phyloP scores from a whole-genome alignment of 495 filamentous ascomycete species.

The Neurospora sp. region DNA sequence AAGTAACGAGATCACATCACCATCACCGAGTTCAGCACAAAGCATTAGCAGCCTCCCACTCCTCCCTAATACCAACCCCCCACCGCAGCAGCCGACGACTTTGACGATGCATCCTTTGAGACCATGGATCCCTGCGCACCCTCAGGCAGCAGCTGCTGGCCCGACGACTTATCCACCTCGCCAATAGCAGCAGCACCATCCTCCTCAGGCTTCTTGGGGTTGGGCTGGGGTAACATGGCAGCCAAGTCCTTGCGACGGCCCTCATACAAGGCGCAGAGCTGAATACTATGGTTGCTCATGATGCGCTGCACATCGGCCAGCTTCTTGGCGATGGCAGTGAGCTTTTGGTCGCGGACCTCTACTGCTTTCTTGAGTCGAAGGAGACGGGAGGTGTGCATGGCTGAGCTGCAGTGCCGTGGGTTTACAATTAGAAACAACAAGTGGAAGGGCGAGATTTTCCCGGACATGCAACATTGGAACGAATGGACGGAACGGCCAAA shows the following conservation, averaged over 20 bases:
- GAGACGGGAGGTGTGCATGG: constrained; percentile 1
- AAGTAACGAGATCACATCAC: not conserved
- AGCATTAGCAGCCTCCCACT: not conserved
- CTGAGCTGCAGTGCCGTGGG: not conserved
- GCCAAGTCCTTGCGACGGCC: constrained; percentile 12
- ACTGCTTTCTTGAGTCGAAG: constrained; percentile 11
- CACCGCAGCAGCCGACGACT: not conserved
- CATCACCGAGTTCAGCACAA: not conserved
- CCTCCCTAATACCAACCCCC: not conserved
- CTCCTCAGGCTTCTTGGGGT: not conserved
- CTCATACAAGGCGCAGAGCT: constrained; percentile 16
- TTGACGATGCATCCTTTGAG: not conserved
- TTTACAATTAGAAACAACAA: not conserved
- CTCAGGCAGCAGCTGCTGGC: not conserved
- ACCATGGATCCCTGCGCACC: not conserved
- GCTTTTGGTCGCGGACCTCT: constrained; percentile 12
- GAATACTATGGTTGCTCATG: constrained; percentile 14
- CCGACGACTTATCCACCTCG: not conserved
- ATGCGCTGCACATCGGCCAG: constrained; percentile 14
- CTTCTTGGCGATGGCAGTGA: constrained; percentile 8
- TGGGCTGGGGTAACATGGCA: not conserved
- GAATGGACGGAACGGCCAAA: not conserved
- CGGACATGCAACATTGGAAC: not conserved
- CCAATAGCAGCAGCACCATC: not conserved
- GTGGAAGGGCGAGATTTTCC: not conserved